Evolutionary conservation across 2,329 filamentous ascomycete genomes (phyloP).

Genomic region (Sclerotinia trifoliorum): DNA sequence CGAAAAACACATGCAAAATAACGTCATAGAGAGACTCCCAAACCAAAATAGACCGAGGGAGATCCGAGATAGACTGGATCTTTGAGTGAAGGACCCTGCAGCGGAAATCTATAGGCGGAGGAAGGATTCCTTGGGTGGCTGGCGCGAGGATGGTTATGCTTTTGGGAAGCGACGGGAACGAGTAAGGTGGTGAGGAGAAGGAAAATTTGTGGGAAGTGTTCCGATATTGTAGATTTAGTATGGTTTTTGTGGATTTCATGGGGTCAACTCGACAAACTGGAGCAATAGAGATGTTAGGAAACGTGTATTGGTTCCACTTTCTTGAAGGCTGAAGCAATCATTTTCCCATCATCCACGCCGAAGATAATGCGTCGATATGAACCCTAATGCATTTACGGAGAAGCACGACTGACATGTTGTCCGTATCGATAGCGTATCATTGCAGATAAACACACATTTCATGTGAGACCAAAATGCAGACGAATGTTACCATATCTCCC

Average conservation of each 20-base stretch:
- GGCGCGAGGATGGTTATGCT: conserved; percentile 8
- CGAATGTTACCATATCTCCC: not conserved
- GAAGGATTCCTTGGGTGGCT: conserved; percentile 14
- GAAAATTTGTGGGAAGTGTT: not conserved
- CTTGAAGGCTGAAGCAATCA: not conserved
- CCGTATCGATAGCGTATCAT: not conserved
- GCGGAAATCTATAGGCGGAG: conserved; percentile 20
- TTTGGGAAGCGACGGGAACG: not conserved
- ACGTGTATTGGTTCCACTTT: conserved; percentile 1
- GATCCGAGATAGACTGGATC: conserved; percentile 19
- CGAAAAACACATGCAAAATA: conserved; percentile 13
- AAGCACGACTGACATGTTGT: not conserved
- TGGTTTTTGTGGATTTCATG: conserved; percentile 16
- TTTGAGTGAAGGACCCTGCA: conserved; percentile 18
- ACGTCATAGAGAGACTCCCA: conserved; percentile 9
- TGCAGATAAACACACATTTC: not conserved
- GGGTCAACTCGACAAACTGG: conserved; percentile 5
- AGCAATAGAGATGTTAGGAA: conserved; percentile 1
- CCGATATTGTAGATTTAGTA: conserved; percentile 11
- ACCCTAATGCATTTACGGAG: conserved; percentile 6
- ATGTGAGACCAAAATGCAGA: not conserved
- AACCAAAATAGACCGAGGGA: conserved; percentile 21
- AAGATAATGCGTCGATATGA: conserved; percentile 3
- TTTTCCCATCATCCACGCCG: conserved; percentile 1
- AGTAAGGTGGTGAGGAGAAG: not conserved